Evolutionary conservation across 106 monocot species (phyloP), one percentile per base, ranked within the genome.

Genomic region (Agapanthus africanus): DNA sequence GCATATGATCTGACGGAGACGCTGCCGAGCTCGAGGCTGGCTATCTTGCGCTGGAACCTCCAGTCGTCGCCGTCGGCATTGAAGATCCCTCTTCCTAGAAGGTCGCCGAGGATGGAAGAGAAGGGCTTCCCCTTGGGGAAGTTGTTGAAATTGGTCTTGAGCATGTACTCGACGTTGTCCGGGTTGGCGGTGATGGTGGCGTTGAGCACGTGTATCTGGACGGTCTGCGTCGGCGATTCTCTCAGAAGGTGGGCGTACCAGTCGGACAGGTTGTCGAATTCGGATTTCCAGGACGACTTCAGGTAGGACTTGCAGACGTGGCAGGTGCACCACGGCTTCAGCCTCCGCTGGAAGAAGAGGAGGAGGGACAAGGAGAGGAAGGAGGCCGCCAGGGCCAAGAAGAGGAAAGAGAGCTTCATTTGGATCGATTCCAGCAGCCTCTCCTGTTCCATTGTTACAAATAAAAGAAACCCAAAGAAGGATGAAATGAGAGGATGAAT

Each of bases 41-140:
- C 79, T 25, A 79, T 59, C 79, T 79, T 79, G 36, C 79, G 47
- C 74, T 79, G 74, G 67, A 83, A 83, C 3, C 33, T 57, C 83
- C 79, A 83, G 4, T 6, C 26, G 16, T 83, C 75, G 41, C 83
- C 83, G 54, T 83, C 83, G 61, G 69, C 78, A 63, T 79, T 79
- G 68, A 79, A 83, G 74, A 79, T 79, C 6, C 79, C 79, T 19
- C 41, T 25, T 33, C 74, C 79, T 49, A 79, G 74, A 31, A 79
- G 64, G 54, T 83, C 83, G 3, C 79, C 75, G 39, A 79, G 74
- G 71, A 80, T 71, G 42, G n/a, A n/a, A n/a, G 66, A 11, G 65
- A 80, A 80, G 37, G 60, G 69, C 65, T 75, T 65, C 22, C 83
- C 83, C 39, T 83, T 83, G 65, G 83, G 83, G 71, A 67, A 83